A percentile compares a stretch with the other conserved stretches of the same genome.
phyloP scores from a whole-genome alignment of 768 basidiomycete genomes.

The Trametes cingulata region DNA sequence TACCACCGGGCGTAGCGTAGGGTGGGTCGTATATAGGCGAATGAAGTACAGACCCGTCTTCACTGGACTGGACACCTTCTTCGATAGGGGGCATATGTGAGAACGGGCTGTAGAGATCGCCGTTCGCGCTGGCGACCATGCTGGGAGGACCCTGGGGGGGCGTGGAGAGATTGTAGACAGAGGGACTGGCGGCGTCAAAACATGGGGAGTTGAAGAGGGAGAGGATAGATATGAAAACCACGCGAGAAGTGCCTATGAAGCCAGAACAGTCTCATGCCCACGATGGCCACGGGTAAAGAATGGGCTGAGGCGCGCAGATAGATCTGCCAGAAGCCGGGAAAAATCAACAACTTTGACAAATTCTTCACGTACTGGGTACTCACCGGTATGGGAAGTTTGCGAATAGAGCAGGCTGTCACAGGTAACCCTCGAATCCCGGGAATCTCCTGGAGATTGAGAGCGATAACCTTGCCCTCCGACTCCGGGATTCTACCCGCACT shows the following conservation, averaged over 20 bases:
- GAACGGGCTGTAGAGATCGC: conserved; percentile 61
- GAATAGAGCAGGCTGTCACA: conserved; percentile 11
- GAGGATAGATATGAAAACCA: conserved; percentile 35
- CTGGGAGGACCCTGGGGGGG: conserved; percentile 21
- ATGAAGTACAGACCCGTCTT: conserved; percentile 74
- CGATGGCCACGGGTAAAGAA: conserved; percentile 21
- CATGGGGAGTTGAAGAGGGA: conserved; percentile 34
- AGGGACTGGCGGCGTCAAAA: conserved; percentile 28
- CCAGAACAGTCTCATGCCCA: conserved; percentile 31
- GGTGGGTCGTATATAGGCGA: conserved; percentile 68
- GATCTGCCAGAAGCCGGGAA: conserved; percentile 32
- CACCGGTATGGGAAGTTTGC: conserved; percentile 18
- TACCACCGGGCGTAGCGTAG: conserved; percentile 39
- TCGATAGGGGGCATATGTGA: conserved; percentile 53
- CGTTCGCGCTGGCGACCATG: conserved; percentile 60
- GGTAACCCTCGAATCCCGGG: conserved; percentile 3
- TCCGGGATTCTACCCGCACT: neutral
- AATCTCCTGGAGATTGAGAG: conserved; percentile 17
- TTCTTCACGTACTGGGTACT: conserved; percentile 24
- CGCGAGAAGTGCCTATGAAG: conserved; percentile 32
- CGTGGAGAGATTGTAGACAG: conserved; percentile 24
- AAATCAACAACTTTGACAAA: conserved; percentile 29
- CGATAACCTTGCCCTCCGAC: conserved; percentile 11
- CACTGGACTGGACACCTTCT: conserved; percentile 70
- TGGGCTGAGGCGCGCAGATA: conserved; percentile 30